These are phyloP conservation scores for Tinospora cordifolia DNA, from an alignment of 164 flowering plant genomes.

Conservation along the genomic window DNA sequence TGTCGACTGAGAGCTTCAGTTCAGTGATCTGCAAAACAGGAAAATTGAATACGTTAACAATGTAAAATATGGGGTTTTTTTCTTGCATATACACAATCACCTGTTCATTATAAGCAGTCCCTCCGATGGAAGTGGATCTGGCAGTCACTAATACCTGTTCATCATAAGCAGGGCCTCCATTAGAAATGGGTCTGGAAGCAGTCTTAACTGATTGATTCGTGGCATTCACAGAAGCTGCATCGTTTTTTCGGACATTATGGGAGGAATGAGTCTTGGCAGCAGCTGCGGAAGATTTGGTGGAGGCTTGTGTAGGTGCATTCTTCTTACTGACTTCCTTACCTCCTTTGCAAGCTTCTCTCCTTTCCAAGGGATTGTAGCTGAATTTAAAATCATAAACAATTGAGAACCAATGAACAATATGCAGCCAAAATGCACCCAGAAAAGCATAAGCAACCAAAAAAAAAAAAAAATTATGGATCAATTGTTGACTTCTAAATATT, in stretches of 20 bases:
- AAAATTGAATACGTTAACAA: background rate
- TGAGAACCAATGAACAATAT: background rate
- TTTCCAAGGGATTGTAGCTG: constrained; percentile 87
- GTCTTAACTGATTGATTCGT: constrained; percentile 41
- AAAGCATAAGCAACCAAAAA: background rate
- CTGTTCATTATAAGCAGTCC: no score
- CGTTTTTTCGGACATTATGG: constrained; percentile 44
- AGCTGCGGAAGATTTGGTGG: constrained; percentile 41
- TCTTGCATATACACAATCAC: no score
- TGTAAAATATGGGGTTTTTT: no score
- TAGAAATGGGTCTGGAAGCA: constrained; percentile 42
- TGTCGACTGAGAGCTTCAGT: constrained; percentile 79
- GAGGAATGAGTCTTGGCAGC: constrained; percentile 45
- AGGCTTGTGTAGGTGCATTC: constrained; percentile 37
- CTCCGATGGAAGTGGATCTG: background rate
- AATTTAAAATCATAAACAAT: constrained; percentile 2
- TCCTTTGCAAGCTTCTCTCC: constrained; percentile 78
- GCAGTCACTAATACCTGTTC: constrained; percentile 42
- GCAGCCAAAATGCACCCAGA: background rate
- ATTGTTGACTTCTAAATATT: background rate
- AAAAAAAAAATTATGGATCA: background rate
- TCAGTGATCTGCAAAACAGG: constrained; percentile 68
- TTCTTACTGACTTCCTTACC: constrained; percentile 70
- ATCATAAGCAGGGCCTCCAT: constrained; percentile 56
- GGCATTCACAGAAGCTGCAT: constrained; percentile 26